Conservation (phyloP, 2,329 filamentous ascomycete genomes). For the Exophiala spinifera region DNA sequence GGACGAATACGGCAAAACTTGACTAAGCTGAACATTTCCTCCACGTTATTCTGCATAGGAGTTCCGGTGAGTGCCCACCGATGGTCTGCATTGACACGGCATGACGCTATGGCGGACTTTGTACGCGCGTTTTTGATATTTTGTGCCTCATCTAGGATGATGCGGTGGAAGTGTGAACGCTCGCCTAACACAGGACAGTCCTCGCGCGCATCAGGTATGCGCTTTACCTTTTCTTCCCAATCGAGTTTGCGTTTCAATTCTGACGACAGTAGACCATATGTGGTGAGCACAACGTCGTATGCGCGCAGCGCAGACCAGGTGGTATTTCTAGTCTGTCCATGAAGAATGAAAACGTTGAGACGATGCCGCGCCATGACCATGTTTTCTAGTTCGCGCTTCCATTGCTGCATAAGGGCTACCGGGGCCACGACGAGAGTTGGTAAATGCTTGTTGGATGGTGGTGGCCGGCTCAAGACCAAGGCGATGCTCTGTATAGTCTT, state of each 20-base stretch:
- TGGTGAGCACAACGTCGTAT: slow-evolving; percentile 75
- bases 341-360: slow-evolving; percentile 66
- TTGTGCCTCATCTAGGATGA: slow-evolving; percentile 78
- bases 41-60: slow-evolving; percentile 82
- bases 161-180: slow-evolving; percentile 61
- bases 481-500: slow-evolving; percentile 82
- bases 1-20: slow-evolving; percentile 74
- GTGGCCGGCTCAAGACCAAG: slow-evolving; percentile 67
- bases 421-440: slow-evolving; percentile 83
- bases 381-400: slow-evolving; percentile 72
- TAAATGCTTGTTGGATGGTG: slow-evolving; percentile 56
- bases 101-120: slow-evolving; percentile 59
- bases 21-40: slow-evolving; percentile 74
- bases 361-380: slow-evolving; percentile 61
- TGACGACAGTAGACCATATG: slow-evolving; percentile 67
- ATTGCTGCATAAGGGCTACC: slow-evolving; percentile 76
- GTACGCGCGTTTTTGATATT: slow-evolving; percentile 73
- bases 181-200: slow-evolving; percentile 60
- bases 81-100: slow-evolving; percentile 57
- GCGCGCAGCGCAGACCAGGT: slow-evolving; percentile 59
- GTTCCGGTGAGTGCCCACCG: slow-evolving; percentile 77
- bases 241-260: slow-evolving; percentile 63
- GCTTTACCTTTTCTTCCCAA: slow-evolving; percentile 50
- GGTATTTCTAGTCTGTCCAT: slow-evolving; percentile 58
- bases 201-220: slow-evolving; percentile 39